Conservation (phyloP, 2,329 filamentous ascomycete species). For the Chaetomium sp. region DNA sequence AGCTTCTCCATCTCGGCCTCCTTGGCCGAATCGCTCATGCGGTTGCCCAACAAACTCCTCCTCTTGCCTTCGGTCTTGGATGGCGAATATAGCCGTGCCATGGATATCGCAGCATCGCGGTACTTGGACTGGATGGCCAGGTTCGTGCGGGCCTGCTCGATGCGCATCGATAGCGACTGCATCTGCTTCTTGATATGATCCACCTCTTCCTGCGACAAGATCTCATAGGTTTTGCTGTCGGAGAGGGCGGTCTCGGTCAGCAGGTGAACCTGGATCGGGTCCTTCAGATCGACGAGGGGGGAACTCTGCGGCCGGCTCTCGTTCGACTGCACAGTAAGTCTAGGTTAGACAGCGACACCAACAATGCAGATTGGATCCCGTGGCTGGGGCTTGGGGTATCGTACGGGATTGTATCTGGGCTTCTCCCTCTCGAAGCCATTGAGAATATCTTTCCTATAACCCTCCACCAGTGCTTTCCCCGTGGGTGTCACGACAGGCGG, state of each 20-base stretch:
- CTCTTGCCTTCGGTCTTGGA: slow-evolving; percentile 47
- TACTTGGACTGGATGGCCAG: slow-evolving; percentile 90
- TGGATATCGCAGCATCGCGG: slow-evolving; percentile 85
- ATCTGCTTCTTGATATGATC: slow-evolving; percentile 89
- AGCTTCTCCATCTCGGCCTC: slow-evolving; percentile 74
- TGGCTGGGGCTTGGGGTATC: slow-evolving; percentile 30
- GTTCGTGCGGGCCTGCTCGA: slow-evolving; percentile 80
- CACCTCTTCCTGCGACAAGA: slow-evolving; percentile 88
- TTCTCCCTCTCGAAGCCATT: slow-evolving; percentile 57
- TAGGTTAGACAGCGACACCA: slow-evolving; percentile 18
- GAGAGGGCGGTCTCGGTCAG: slow-evolving; percentile 90
- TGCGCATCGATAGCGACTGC: slow-evolving; percentile 69
- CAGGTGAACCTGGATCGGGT: slow-evolving; percentile 82
- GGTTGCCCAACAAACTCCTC: slow-evolving; percentile 54
- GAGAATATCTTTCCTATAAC: slow-evolving; percentile 59
- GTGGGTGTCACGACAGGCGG: slow-evolving; percentile 43
- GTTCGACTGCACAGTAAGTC: slow-evolving; percentile 49
- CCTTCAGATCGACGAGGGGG: slow-evolving; percentile 62
- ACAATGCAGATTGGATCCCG: neutral
- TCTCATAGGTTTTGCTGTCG: slow-evolving; percentile 82
- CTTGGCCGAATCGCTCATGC: slow-evolving; percentile 52
- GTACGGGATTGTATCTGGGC: slow-evolving; percentile 60
- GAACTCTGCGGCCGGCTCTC: slow-evolving; percentile 56
- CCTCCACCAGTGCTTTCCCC: slow-evolving; percentile 57
- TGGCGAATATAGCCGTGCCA: slow-evolving; percentile 76